Evolutionary conservation across 2,329 filamentous ascomycete genomes (phyloP).

Genomic region (Coleophoma crateriformis): DNA sequence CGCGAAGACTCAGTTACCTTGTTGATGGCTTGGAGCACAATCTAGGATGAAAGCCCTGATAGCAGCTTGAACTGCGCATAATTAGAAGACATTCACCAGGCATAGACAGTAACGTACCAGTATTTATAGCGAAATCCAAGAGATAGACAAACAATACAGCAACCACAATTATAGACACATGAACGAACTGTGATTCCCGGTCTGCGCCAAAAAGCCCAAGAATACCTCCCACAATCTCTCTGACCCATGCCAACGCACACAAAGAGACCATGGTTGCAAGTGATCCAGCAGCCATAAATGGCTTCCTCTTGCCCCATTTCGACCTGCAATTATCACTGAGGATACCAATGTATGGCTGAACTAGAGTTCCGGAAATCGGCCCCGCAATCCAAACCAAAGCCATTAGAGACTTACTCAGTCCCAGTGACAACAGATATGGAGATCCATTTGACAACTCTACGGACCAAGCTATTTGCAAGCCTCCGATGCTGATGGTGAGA

Average conservation of each 20-base stretch:
- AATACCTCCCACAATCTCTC: conserved; percentile 64
- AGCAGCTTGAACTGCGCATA: conserved; percentile 68
- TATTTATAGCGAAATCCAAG: conserved; percentile 92
- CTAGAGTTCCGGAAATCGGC: conserved; percentile 70
- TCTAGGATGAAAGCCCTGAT: conserved; percentile 92
- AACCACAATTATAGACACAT: conserved; percentile 63
- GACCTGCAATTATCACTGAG: conserved; percentile 72
- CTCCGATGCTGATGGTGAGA: conserved; percentile 80
- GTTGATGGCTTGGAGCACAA: conserved; percentile 85
- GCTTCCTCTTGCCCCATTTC: conserved; percentile 72
- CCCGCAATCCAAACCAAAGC: conserved; percentile 82
- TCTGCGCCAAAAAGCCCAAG: conserved; percentile 67
- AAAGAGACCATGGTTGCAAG: conserved; percentile 62
- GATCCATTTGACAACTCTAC: conserved; percentile 93
- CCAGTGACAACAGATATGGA: conserved; percentile 73
- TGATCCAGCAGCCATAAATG: conserved; percentile 72
- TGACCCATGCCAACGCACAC: conserved; percentile 68
- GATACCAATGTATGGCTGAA: conserved; percentile 80
- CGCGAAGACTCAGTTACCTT: conserved; percentile 35
- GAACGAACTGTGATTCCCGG: conserved; percentile 57
- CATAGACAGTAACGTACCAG: conserved; percentile 45
- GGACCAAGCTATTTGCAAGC: conserved; percentile 91
- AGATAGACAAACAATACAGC: conserved; percentile 86
- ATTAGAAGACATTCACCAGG: conserved; percentile 4
- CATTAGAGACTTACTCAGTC: conserved; percentile 77